These are phyloP conservation scores for Phytophthora pseudosyringae DNA, from an alignment of 352 stramenopile genomes.

Conservation along the genomic window DNA sequence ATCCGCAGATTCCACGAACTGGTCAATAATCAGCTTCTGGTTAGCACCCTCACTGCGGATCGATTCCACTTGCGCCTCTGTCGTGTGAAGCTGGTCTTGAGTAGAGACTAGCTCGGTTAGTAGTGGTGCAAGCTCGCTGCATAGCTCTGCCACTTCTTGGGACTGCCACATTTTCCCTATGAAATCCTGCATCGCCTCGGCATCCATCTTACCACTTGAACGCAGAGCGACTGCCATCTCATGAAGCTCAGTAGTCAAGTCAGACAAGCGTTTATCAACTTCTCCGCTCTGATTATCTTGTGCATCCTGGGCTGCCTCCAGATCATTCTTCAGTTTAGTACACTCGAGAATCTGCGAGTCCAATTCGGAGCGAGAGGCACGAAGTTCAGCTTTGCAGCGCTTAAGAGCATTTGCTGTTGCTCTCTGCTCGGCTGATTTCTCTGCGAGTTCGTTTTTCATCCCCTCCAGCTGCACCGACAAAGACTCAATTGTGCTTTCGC, in stretches of 20 bases:
- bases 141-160: slow-evolving; percentile 23
- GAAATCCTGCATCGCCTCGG: slow-evolving; percentile 1
- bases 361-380: slow-evolving; percentile 17
- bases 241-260: slow-evolving; percentile 20
- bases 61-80: slow-evolving; percentile 20
- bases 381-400: slow-evolving; percentile 27
- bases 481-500: slow-evolving; percentile 16
- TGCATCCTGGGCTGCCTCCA: slow-evolving; percentile 21
- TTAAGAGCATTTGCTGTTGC: slow-evolving; percentile 15
- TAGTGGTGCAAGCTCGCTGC: slow-evolving; percentile 9
- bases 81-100: slow-evolving; percentile 21
- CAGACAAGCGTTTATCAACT: slow-evolving; percentile 12
- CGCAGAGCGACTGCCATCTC: slow-evolving; percentile 12
- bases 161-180: slow-evolving; percentile 24
- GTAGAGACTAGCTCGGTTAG: slow-evolving; percentile 15
- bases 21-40: slow-evolving; percentile 23
- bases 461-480: slow-evolving; percentile 25
- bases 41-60: slow-evolving; percentile 10
- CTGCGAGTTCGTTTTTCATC: slow-evolving; percentile 12
- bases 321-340: slow-evolving; percentile 20
- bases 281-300: slow-evolving; percentile 21
- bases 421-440: slow-evolving; percentile 21
- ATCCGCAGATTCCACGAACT: slow-evolving; percentile 31
- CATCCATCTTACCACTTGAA: slow-evolving; percentile 8
- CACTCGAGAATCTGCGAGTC: slow-evolving; percentile 21